These are phyloP conservation scores for Boletus vinaceobasis DNA, from an alignment of 768 basidiomycete genomes.

Conservation along the genomic window DNA sequence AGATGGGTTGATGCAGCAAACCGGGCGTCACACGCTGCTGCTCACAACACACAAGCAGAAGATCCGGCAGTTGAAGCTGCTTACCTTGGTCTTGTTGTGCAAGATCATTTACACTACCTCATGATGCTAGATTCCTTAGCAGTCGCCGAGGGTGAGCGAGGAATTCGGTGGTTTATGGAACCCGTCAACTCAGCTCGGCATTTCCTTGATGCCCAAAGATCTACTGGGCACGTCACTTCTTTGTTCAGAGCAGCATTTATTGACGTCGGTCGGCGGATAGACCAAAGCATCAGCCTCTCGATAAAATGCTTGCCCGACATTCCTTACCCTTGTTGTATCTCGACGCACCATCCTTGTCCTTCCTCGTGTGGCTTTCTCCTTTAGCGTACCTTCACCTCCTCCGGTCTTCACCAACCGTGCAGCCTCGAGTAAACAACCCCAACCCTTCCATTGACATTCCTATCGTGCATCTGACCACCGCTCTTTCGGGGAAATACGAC, in stretches of 20 bases:
- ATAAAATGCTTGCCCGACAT: slow-evolving; percentile 57
- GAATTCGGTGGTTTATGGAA: slow-evolving; percentile 74
- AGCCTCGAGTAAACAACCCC: slow-evolving; percentile 14
- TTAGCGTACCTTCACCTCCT: slow-evolving; percentile 62
- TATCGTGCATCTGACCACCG: slow-evolving; percentile 43
- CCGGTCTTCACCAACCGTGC: slow-evolving; percentile 29
- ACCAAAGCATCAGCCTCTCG: slow-evolving; percentile 49
- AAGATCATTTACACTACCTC: slow-evolving; percentile 61
- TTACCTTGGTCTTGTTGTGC: slow-evolving; percentile 43
- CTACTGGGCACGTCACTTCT: slow-evolving; percentile 12
- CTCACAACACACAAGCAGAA: slow-evolving; percentile 37
- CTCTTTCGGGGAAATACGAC: slow-evolving; percentile 37
- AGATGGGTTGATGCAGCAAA: slow-evolving; percentile 51
- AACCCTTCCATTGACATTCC: slow-evolving; percentile 45
- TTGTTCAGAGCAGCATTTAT: not conserved
- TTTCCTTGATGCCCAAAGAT: slow-evolving; percentile 17
- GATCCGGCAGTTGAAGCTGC: slow-evolving; percentile 51
- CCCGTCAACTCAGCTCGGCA: slow-evolving; percentile 20
- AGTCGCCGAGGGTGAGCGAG: slow-evolving; percentile 48
- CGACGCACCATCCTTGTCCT: slow-evolving; percentile 62
- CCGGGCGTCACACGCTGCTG: slow-evolving; percentile 18
- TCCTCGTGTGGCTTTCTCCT: slow-evolving; percentile 70
- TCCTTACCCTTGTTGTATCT: slow-evolving; percentile 73
- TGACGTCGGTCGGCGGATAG: slow-evolving; percentile 25
- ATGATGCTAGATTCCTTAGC: slow-evolving; percentile 73